A percentile compares a stretch with the other conserved stretches of the same genome.
Conservation (phyloP, 73 alveolate species). For the Symbiodinium pilosum region DNA sequence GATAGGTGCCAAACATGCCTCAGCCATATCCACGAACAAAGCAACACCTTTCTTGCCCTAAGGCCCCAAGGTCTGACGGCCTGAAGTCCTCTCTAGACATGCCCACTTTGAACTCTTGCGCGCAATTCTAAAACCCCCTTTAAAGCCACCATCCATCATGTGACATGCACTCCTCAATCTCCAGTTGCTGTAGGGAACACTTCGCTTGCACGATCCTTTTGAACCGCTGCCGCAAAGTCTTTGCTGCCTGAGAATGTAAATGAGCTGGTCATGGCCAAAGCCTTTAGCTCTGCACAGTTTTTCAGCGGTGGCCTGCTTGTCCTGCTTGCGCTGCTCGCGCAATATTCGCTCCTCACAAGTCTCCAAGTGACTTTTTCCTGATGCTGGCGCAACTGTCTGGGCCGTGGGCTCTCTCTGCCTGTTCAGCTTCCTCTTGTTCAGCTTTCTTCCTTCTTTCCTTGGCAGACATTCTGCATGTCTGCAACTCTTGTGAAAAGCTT, state of each 20-base stretch:
- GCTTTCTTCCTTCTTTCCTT: conserved; percentile 40
- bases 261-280: neutral
- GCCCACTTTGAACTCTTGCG: too few relatives aligned
- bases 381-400: neutral
- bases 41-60: too few relatives aligned
- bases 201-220: conserved; percentile 66
- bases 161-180: conserved; percentile 43
- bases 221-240: conserved; percentile 77
- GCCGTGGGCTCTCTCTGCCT: conserved; percentile 72
- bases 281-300: neutral
- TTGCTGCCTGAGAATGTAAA: conserved; percentile 58
- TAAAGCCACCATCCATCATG: too few relatives aligned
- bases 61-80: too few relatives aligned
- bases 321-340: conserved; percentile 81
- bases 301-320: conserved; percentile 24
- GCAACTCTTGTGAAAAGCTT: neutral
- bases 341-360: conserved; percentile 84
- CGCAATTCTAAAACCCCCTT: too few relatives aligned
- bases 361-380: neutral
- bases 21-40: too few relatives aligned
- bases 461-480: neutral
- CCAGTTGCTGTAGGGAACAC: conserved; percentile 60
- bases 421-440: conserved; percentile 69
- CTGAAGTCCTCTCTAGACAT: too few relatives aligned
- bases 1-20: too few relatives aligned